phyloP scores from a whole-genome alignment of 2,329 filamentous ascomycete species.

The Sporothrix luriei region DNA sequence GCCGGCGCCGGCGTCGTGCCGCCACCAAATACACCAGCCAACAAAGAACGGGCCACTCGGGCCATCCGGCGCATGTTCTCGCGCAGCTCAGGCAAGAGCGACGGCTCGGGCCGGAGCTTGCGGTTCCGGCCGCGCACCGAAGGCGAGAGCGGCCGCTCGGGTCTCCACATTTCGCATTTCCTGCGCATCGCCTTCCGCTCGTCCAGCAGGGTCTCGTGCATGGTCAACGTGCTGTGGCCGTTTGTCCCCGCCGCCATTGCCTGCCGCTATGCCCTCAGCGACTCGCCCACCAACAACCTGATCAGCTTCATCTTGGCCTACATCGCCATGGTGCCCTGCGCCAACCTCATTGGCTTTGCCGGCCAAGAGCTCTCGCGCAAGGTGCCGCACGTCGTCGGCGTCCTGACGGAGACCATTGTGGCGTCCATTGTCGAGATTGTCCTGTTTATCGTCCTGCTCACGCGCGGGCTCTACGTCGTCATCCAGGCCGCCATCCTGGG shows the following conservation, averaged over 20 bases:
- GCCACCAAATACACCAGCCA: neutral
- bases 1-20: neutral
- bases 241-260: slow-evolving; percentile 71
- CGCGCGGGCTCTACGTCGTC: slow-evolving; percentile 60
- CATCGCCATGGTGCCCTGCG: slow-evolving; percentile 75
- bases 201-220: slow-evolving; percentile 62
- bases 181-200: slow-evolving; percentile 65
- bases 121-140: slow-evolving; percentile 36
- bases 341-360: slow-evolving; percentile 74
- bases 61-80: slow-evolving; percentile 10
- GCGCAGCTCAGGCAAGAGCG: slow-evolving; percentile 1
- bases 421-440: slow-evolving; percentile 81
- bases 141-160: slow-evolving; percentile 69
- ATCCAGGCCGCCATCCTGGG: slow-evolving; percentile 83
- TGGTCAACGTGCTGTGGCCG: slow-evolving; percentile 74
- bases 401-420: slow-evolving; percentile 64
- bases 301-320: slow-evolving; percentile 71
- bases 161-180: slow-evolving; percentile 66
- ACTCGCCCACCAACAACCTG: slow-evolving; percentile 51
- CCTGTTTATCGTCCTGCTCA: slow-evolving; percentile 75
- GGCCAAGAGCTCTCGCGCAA: slow-evolving; percentile 73
- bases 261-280: slow-evolving; percentile 50
- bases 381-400: slow-evolving; percentile 70
- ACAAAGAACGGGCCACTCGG: neutral
- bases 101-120: neutral